phyloP scores from a whole-genome alignment of 2,329 filamentous ascomycete species.

The Fusarium anguioides region DNA sequence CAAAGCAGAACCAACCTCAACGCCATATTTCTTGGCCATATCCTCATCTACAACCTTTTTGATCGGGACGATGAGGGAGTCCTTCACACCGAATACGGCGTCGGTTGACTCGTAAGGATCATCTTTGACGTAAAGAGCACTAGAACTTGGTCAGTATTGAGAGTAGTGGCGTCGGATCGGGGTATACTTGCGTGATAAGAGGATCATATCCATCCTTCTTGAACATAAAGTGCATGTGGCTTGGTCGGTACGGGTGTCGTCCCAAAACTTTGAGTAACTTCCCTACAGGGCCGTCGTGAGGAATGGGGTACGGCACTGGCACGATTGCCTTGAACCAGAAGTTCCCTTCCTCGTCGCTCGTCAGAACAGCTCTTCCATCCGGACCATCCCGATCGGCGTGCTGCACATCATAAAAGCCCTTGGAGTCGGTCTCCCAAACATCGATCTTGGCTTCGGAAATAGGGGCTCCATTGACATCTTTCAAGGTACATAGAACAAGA shows the following conservation, averaged over 20 bases:
- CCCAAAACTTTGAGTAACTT: constrained; percentile 72
- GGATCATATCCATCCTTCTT: constrained; percentile 51
- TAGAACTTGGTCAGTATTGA: neutral
- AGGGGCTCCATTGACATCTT: constrained; percentile 69
- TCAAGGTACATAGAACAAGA: constrained; percentile 74
- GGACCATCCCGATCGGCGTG: constrained; percentile 64
- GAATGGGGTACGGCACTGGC: constrained; percentile 87
- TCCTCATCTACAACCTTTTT: neutral
- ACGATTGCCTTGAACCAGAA: constrained; percentile 88
- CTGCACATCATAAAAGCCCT: constrained; percentile 82
- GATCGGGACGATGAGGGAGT: constrained; percentile 14
- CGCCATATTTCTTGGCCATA: constrained; percentile 10
- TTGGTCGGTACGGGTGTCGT: constrained; percentile 82
- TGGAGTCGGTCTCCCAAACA: constrained; percentile 82
- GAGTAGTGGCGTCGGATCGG: fast-evolving
- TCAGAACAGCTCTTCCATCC: constrained; percentile 47
- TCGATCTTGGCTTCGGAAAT: constrained; percentile 74
- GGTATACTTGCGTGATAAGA: constrained; percentile 19
- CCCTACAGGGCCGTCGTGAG: constrained; percentile 85
- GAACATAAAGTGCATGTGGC: constrained; percentile 92
- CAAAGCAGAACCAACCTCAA: neutral
- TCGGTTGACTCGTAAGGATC: constrained; percentile 26
- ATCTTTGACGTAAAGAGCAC: constrained; percentile 18
- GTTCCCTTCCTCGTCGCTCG: constrained; percentile 43
- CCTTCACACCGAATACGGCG: constrained; percentile 25